Evolutionary conservation across 2,329 filamentous ascomycete genomes (phyloP).

Genomic region (Pseudohalonectria lignicola): DNA sequence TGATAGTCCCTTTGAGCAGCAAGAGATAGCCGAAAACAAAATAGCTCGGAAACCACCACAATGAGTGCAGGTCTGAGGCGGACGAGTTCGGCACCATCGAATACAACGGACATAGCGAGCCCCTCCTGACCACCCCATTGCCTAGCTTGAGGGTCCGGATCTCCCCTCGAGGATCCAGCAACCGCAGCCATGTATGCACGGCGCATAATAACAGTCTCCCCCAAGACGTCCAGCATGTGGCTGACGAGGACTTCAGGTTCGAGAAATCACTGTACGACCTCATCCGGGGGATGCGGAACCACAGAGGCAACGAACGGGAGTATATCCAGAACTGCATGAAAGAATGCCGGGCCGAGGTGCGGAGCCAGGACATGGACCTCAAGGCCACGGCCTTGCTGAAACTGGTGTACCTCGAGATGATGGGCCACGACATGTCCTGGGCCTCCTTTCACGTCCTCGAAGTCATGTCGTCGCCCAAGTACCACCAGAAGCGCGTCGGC

Average conservation of each 20-base stretch:
- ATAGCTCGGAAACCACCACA: background rate
- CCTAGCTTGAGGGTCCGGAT: background rate
- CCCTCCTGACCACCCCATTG: conserved; percentile 1
- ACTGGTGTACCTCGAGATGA: conserved; percentile 97
- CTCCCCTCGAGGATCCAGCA: too few relatives aligned
- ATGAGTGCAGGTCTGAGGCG: background rate
- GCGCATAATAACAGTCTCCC: too few relatives aligned
- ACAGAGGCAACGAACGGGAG: conserved; percentile 89
- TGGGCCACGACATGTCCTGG: conserved; percentile 99
- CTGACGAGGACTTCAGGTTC: conserved; percentile 56
- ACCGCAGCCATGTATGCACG: background rate
- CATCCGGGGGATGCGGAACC: conserved; percentile 87
- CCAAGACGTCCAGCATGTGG: too few relatives aligned
- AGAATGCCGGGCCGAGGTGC: conserved; percentile 91
- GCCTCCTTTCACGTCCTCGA: conserved; percentile 96
- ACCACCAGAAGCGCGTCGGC: conserved; percentile 88
- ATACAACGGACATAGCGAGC: background rate
- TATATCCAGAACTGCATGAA: conserved; percentile 90
- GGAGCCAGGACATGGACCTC: conserved; percentile 90
- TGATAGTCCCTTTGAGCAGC: too few relatives aligned
- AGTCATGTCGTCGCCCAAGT: conserved; percentile 95
- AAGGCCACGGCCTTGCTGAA: conserved; percentile 95
- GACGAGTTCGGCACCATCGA: background rate
- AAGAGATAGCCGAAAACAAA: too few relatives aligned
- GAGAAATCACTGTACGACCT: conserved; percentile 99